Percentiles rank a stretch among this genome's conserved stretches.
Evolutionary conservation across 192 early-diverging fungal genomes (phyloP).

Genomic region (Coemansia sp.): DNA sequence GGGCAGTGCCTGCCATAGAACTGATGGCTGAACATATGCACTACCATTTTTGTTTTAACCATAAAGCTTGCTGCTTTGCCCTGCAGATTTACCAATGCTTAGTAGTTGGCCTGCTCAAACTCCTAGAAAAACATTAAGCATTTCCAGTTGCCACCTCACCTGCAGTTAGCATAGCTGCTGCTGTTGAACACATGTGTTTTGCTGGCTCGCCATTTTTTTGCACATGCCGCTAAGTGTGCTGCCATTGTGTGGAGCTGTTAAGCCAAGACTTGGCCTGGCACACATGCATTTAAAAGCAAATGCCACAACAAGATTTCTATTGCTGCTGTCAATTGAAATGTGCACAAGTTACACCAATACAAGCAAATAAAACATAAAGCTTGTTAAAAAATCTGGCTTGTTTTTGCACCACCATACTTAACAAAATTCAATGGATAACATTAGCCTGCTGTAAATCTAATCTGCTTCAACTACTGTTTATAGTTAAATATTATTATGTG

Average conservation of each 20-base stretch:
- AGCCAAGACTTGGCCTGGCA: neutral
- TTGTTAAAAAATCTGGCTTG: too few species aligned
- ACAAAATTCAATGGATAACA: too few species aligned
- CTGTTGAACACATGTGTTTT: neutral
- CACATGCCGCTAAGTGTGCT: neutral
- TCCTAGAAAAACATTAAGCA: conserved; percentile 72
- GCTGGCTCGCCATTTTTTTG: neutral
- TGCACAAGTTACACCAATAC: too few species aligned
- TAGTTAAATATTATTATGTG: too few species aligned
- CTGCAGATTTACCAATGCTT: conserved; percentile 65
- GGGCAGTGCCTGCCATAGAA: conserved; percentile 67
- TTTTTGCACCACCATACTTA: too few species aligned
- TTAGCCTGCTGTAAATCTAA: too few species aligned
- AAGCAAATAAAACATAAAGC: too few species aligned
- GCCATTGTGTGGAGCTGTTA: neutral
- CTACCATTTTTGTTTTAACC: conserved; percentile 68
- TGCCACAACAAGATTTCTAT: too few species aligned
- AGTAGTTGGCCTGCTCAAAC: conserved; percentile 87
- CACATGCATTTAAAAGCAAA: too few species aligned
- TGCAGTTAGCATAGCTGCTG: neutral
- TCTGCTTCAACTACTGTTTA: too few species aligned
- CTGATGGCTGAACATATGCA: conserved; percentile 63
- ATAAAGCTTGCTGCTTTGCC: conserved; percentile 75
- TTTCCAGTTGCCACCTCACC: conserved; percentile 67
- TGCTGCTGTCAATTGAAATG: too few species aligned